phyloP scores from a whole-genome alignment of 2,329 filamentous ascomycete genomes.

The Sphaerulina musiva region DNA sequence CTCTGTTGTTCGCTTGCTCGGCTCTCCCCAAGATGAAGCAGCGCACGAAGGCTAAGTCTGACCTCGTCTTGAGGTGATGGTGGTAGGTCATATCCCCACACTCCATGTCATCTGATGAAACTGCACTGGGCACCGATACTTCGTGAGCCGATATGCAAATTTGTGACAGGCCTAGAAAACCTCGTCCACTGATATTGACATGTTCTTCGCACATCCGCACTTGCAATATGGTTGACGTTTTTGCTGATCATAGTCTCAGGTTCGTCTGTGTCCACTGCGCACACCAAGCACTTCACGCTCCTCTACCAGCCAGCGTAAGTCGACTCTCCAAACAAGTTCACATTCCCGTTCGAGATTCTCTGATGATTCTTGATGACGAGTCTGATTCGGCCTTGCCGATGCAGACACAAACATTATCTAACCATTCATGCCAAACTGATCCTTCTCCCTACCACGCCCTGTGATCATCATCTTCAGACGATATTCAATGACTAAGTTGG shows the following conservation, averaged over 20 bases:
- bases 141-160: slow-evolving; percentile 34
- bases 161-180: slow-evolving; percentile 42
- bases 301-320: neutral
- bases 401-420: slow-evolving; percentile 34
- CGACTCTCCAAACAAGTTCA: neutral
- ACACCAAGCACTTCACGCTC: neutral
- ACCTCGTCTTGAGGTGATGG: neutral
- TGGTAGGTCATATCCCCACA: slow-evolving; percentile 11
- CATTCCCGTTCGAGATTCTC: slow-evolving; percentile 16
- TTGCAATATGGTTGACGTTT: neutral
- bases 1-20: neutral
- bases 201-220: neutral
- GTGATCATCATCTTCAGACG: neutral
- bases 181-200: slow-evolving; percentile 37
- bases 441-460: slow-evolving; percentile 1
- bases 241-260: neutral
- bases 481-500: neutral
- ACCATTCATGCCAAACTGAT: slow-evolving; percentile 35
- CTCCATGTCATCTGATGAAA: slow-evolving; percentile 29
- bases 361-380: slow-evolving; percentile 38
- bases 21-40: slow-evolving; percentile 17
- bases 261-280: neutral
- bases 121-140: slow-evolving; percentile 36
- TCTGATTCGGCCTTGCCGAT: slow-evolving; percentile 36
- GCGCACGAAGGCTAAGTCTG: slow-evolving; percentile 18